Base-by-base conservation (phyloP, 352 stramenopile genomes). In the Sclerospora graminicola region DNA sequence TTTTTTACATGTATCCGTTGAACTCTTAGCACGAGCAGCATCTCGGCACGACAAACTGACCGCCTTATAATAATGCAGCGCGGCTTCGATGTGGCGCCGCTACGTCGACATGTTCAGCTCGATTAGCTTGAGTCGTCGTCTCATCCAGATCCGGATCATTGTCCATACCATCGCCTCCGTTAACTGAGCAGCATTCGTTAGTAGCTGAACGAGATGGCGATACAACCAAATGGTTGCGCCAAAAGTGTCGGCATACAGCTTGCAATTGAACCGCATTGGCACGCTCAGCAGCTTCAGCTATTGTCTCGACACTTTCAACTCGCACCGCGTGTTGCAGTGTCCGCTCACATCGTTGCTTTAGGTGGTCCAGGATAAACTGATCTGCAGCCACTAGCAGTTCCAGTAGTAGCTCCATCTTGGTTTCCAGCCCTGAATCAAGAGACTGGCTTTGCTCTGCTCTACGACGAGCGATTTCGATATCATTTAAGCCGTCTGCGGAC, bases 301-400 rank as follows among this genome's bases (percentile, higher is more conserved):
- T 80, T 49, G 85, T 87, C 10, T 89, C 72, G 37, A 94, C 79
- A 0, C 77, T 97, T 13, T 93, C 84, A 8, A 60, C 40, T 35
- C 73, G 77, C 3, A 98, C 77, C 14, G 71, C 69, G 26, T 81
- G 60, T 53, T 94, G 82, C 19, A 98, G 50, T 24, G 81, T 60
- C 7, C 60, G 76, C 51, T 98, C 94, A 60, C 90, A 97, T 23
- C 95, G 72, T 67, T 98, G 89, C 53, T 98, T 98, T 11, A 98
- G 61, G 60, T 97, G 84, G 56, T 98, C 92, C 16, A 98, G 68
- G 71, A 98, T 97, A 66, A 97, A 98, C 63, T 96, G 83, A 59
- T 98, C 92, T 4, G 90, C 83, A 11, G 96, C 68, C 32, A 97
- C 80, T 8, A 98, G 60, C 8, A 98, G 66, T 30, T 97, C 84